phyloP scores from a whole-genome alignment of 2,329 filamentous ascomycete species.

The Cordyceps militaris region DNA sequence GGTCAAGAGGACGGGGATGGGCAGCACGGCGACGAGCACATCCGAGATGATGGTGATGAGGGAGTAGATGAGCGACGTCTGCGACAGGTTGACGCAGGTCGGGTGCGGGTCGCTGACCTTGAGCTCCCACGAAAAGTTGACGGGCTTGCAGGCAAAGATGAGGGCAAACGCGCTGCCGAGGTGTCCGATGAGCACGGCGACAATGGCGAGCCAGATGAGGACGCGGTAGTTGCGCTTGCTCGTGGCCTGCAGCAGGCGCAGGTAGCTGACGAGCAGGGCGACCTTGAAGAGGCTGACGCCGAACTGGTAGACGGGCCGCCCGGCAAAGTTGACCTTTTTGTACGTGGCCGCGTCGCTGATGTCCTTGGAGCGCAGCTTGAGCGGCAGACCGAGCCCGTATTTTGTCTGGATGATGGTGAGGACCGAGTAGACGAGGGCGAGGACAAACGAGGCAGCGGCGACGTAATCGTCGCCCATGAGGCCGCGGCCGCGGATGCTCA shows the following conservation, averaged over 20 bases:
- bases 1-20: constrained; percentile 41
- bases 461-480: constrained; percentile 42
- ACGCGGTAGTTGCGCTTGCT: constrained; percentile 36
- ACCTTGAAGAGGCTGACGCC: constrained; percentile 52
- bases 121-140: constrained; percentile 38
- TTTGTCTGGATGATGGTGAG: constrained; percentile 46
- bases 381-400: constrained; percentile 45
- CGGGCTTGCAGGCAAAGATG: constrained; percentile 44
- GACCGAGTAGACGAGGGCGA: constrained; percentile 41
- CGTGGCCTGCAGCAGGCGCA: constrained; percentile 44
- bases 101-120: constrained; percentile 14
- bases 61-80: constrained; percentile 43
- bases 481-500: constrained; percentile 35
- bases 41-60: constrained; percentile 46
- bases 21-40: constrained; percentile 42
- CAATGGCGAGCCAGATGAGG: constrained; percentile 38
- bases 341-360: constrained; percentile 33
- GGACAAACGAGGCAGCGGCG: constrained; percentile 33
- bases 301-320: constrained; percentile 46
- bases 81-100: constrained; percentile 40
- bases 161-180: constrained; percentile 42
- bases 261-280: constrained; percentile 44
- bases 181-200: constrained; percentile 37
- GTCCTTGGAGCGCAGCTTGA: constrained; percentile 33
- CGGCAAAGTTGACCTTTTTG: constrained; percentile 44